Evolutionary conservation across 805 yeast genomes (phyloP).

Genomic region (Phaffomyces thermotolerans): DNA sequence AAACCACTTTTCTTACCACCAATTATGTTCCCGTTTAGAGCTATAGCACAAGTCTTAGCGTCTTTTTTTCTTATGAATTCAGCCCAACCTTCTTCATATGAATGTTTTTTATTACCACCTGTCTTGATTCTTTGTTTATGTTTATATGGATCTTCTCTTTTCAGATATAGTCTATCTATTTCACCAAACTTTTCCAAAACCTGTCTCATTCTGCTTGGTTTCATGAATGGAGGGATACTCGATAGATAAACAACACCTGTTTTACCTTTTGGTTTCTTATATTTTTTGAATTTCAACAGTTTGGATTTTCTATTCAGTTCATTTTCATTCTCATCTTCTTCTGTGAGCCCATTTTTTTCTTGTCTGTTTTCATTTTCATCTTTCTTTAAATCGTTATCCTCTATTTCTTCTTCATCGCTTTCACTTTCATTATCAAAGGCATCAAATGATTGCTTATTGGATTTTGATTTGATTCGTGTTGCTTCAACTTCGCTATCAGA

Average conservation of each 20-base stretch:
- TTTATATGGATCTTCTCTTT: constrained; percentile 70
- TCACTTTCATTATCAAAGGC: constrained; percentile 13
- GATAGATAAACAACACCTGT: constrained; percentile 94
- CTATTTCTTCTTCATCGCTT: constrained; percentile 16
- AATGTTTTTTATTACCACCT: constrained; percentile 89
- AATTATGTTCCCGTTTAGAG: constrained; percentile 79
- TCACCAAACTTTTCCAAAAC: constrained; percentile 77
- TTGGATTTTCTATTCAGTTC: constrained; percentile 49
- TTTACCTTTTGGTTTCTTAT: constrained; percentile 45
- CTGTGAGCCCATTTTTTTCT: constrained; percentile 1
- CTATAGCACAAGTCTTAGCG: constrained; percentile 81
- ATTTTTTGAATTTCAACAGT: constrained; percentile 46
- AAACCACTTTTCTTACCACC: constrained; percentile 91
- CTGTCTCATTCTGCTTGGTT: constrained; percentile 83
- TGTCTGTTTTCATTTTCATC: constrained; percentile 11
- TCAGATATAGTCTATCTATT: constrained; percentile 77
- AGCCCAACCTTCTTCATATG: constrained; percentile 94
- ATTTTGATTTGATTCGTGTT: constrained; percentile 3
- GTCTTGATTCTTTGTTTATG: constrained; percentile 64
- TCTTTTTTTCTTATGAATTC: constrained; percentile 78
- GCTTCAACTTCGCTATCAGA: constrained; percentile 18
- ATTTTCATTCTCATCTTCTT: constrained; percentile 24
- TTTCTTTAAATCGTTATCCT: constrained; percentile 16
- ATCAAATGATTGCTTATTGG: constrained; percentile 10
- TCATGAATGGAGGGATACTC: constrained; percentile 93